Conservation (phyloP, 2,329 filamentous ascomycete genomes). For the Paraphoma chrysanthemicola region DNA sequence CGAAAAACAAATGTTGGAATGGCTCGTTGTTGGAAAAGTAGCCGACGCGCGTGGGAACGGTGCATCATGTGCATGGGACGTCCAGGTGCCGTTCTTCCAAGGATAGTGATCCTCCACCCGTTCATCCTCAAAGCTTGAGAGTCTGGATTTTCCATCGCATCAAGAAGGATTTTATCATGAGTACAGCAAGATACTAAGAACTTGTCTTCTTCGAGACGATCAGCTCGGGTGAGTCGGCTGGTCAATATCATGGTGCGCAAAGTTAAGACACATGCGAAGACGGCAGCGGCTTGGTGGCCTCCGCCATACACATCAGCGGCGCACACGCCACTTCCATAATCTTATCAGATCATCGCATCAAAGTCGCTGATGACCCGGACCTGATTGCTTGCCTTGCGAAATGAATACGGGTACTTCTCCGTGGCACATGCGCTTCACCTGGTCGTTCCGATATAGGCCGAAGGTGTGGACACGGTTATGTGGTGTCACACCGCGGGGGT, state of each 20-base stretch:
- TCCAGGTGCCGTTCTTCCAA: neutral
- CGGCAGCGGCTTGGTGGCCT: neutral
- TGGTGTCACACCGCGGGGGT: neutral
- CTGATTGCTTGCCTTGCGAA: neutral
- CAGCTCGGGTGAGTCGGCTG: neutral
- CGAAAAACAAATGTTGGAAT: neutral
- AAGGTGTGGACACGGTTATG: neutral
- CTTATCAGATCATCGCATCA: slow-evolving; percentile 10
- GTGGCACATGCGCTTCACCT: neutral
- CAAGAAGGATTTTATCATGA: neutral
- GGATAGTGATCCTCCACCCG: neutral
- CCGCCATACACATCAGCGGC: neutral
- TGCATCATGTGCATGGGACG: neutral
- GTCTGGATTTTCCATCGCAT: neutral
- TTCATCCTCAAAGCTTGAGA: neutral
- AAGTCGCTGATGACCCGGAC: slow-evolving; percentile 4
- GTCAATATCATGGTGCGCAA: neutral
- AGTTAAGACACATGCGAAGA: neutral
- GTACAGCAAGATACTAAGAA: neutral
- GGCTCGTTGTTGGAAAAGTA: neutral
- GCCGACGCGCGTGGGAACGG: neutral
- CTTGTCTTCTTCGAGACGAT: neutral
- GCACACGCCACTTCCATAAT: neutral
- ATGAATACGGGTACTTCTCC: neutral
- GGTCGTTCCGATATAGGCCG: neutral